Conservation (phyloP, 2,329 filamentous ascomycete genomes). For the Ophidiomyces ophidiicola region DNA sequence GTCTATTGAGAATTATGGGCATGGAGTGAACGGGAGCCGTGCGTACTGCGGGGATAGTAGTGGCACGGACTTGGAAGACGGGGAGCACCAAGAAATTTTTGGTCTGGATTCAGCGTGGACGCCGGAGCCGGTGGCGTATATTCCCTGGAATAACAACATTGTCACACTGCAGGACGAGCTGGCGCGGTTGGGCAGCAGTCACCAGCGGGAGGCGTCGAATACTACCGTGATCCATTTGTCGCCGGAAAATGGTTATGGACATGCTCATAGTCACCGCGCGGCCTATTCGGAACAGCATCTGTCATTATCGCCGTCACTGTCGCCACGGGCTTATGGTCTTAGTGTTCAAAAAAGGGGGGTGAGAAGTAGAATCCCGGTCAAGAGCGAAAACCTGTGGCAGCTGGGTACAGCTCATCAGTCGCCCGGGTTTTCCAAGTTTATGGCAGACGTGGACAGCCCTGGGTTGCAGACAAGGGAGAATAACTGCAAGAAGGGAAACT, state of each 20-base stretch:
- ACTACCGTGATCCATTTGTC: constrained; percentile 4
- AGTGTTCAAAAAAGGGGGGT: constrained; percentile 4
- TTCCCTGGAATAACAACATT: neutral
- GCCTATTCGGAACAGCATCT: neutral
- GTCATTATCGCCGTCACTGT: neutral
- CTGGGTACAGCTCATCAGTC: neutral
- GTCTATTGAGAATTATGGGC: too few species aligned
- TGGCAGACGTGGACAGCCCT: neutral
- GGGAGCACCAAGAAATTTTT: neutral
- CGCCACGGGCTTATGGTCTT: constrained; percentile 3
- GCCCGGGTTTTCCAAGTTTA: neutral
- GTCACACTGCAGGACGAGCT: neutral
- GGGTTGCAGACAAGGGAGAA: neutral
- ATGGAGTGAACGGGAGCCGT: neutral
- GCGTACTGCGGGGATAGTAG: neutral
- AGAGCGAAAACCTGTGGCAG: neutral
- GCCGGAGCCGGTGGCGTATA: neutral
- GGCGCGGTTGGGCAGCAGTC: neutral
- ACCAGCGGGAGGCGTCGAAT: constrained; percentile 2
- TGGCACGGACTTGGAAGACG: neutral
- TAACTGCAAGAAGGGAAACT: neutral
- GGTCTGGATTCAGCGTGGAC: neutral
- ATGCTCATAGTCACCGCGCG: neutral
- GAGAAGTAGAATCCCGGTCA: constrained; percentile 5
- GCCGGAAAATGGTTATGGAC: neutral